Evolutionary conservation across 2,329 filamentous ascomycete genomes (phyloP), one percentile per base, ranked within the genome.

Genomic region (Claviceps sp.): DNA sequence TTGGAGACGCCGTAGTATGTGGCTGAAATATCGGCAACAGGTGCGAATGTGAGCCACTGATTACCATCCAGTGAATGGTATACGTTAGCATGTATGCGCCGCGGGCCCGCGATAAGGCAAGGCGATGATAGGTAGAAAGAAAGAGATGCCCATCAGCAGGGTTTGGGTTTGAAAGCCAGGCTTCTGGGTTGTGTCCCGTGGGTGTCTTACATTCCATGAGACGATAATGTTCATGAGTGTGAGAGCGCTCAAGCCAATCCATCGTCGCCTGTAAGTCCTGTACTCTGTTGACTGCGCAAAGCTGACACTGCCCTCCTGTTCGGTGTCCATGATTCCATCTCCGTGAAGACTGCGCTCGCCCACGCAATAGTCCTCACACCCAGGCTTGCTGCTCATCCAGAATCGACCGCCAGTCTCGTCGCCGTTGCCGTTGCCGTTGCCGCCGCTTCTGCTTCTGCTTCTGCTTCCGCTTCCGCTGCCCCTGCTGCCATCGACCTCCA

Each of bases 141-240:
- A 36, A 20, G n/a, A 36, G 14, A 36, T 0, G 17, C 14, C n/a
- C n/a, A n/a, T 3, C 4, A 8, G 7, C 34, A 20, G 45, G 14
- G 29, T 11, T 11, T 34, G 29, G n/a, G 29, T 3, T 34, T 11
- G 29, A 20, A 4, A 11, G 11, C 46, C 13, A 43, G 4, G 36
- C 14, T 11, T 14, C 29, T 16, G 46, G 34, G 11, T 16, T 39
- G 36, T 14, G 26, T 14, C 20, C 20, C 20, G 20, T 20, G 20
- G 20, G 36, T n/a, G 13, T 34, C 88, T 75, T 77, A 93, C 88
- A 78, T 94, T 88, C 91, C 91, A 97, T 62, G 87, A 94, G 43
- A 95, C 85, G 54, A 97, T 80, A 52, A 96, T 84, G 65, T 97
- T 98, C 68, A 97, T 73, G 61, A 97, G 68, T 6, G 89, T 85